phyloP scores from a whole-genome alignment of 495 filamentous ascomycete genomes.

The Usnea hakonensis region DNA sequence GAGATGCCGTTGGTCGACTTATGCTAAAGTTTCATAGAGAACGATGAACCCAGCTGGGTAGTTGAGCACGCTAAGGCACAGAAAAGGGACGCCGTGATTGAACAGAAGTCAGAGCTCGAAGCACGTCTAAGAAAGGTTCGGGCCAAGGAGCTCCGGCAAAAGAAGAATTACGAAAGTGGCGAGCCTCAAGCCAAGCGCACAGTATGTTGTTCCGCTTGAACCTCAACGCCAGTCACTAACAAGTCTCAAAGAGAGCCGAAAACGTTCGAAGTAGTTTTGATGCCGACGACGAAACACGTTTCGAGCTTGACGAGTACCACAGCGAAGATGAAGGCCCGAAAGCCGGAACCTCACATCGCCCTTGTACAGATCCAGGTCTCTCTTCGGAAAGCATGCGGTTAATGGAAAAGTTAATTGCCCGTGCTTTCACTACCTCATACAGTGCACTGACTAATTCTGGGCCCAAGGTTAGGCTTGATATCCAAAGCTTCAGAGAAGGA shows the following conservation, averaged over 20 bases:
- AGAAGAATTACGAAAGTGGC: constrained; percentile 38
- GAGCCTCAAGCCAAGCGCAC: constrained; percentile 43
- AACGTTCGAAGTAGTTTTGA: constrained; percentile 27
- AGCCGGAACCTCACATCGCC: constrained; percentile 20
- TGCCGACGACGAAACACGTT: constrained; percentile 59
- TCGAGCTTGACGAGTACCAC: constrained; percentile 71
- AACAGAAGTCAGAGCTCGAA: constrained; percentile 65
- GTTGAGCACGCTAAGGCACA: constrained; percentile 62
- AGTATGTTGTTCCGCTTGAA: constrained; percentile 10
- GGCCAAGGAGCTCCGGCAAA: constrained; percentile 57
- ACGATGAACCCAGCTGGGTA: constrained; percentile 85
- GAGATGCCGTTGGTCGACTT: constrained; percentile 1
- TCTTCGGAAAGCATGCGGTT: constrained; percentile 57
- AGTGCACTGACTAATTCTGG: constrained; percentile 7
- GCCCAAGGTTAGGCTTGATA: constrained; percentile 28
- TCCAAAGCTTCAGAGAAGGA: constrained; percentile 33
- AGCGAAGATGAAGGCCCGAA: constrained; percentile 50
- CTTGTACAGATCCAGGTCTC: constrained; percentile 31
- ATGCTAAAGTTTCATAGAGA: constrained; percentile 38
- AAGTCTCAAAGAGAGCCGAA: constrained; percentile 30
- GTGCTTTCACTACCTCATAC: background rate
- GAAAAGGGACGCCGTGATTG: constrained; percentile 57
- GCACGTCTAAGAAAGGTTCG: constrained; percentile 57
- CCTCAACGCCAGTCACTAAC: background rate
- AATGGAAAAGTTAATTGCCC: constrained; percentile 46